A percentile compares a stretch with the other conserved stretches of the same genome.
Conservation (phyloP, 345 rosid species). For the Eutrema yunnanense region DNA sequence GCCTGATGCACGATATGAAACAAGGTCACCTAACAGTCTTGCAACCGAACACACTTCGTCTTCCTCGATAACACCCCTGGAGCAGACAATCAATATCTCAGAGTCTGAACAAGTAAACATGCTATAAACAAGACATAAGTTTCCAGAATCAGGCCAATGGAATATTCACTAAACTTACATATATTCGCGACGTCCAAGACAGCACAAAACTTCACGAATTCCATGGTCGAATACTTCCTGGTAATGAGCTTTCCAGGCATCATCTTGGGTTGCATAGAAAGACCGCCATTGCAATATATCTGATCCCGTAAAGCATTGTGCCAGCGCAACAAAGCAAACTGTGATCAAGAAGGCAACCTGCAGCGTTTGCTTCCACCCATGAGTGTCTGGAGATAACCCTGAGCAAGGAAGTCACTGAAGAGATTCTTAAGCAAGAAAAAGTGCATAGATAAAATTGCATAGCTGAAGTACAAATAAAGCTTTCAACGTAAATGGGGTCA, state of each 20-base stretch:
- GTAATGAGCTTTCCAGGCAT: constrained; percentile 92
- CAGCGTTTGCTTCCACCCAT: constrained; percentile 45
- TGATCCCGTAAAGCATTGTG: constrained; percentile 71
- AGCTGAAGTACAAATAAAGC: background rate
- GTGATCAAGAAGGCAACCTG: constrained; percentile 43
- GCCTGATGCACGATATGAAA: constrained; percentile 88
- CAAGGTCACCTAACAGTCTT: constrained; percentile 77
- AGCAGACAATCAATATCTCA: constrained; percentile 16
- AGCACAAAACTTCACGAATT: constrained; percentile 91
- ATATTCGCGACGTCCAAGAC: constrained; percentile 75
- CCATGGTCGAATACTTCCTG: constrained; percentile 91
- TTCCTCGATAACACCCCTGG: constrained; percentile 63
- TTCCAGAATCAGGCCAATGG: background rate
- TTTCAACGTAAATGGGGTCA: background rate
- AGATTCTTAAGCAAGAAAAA: constrained; percentile 14
- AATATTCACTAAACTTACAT: constrained; percentile 41
- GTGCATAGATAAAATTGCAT: background rate
- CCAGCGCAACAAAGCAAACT: constrained; percentile 48
- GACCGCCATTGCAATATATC: constrained; percentile 83
- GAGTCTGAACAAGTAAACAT: background rate
- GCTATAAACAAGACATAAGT: background rate
- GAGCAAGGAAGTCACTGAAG: constrained; percentile 13
- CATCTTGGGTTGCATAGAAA: constrained; percentile 76
- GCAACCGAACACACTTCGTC: constrained; percentile 92
- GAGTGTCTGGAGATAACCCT: constrained; percentile 43